phyloP scores from a whole-genome alignment of 306 rosid genomes.

The Medicago truncatula region MtrunA17r5.0-ANR NC_053042.1:54706001-54706500 shows the following conservation, averaged over 20 bases:
- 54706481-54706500: constrained; percentile 53
- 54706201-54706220: constrained; percentile 8
- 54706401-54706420: constrained; percentile 68
- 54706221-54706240: constrained; percentile 14
- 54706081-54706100: constrained; percentile 21
- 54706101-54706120: constrained; percentile 22
- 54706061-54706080: constrained; percentile 12
- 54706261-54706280: constrained; percentile 56
- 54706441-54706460: constrained; percentile 58
- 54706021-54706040: constrained; percentile 21
- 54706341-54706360: constrained; percentile 65
- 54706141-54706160: constrained; percentile 36
- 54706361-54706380: constrained; percentile 53
- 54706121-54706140: constrained; percentile 32
- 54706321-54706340: constrained; percentile 59
- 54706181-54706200: constrained; percentile 30
- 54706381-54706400: constrained; percentile 55
- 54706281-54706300: constrained; percentile 66
- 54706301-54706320: constrained; percentile 58
- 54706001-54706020: not conserved
- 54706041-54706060: constrained; percentile 30
- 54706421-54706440: constrained; percentile 60
- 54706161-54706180: constrained; percentile 39
- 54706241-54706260: constrained; percentile 59
- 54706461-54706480: constrained; percentile 62